Percentiles rank a stretch among this genome's conserved stretches.
Conservation (phyloP, 176 grass and related monocot species). For the Dactylis glomerata region DNA sequence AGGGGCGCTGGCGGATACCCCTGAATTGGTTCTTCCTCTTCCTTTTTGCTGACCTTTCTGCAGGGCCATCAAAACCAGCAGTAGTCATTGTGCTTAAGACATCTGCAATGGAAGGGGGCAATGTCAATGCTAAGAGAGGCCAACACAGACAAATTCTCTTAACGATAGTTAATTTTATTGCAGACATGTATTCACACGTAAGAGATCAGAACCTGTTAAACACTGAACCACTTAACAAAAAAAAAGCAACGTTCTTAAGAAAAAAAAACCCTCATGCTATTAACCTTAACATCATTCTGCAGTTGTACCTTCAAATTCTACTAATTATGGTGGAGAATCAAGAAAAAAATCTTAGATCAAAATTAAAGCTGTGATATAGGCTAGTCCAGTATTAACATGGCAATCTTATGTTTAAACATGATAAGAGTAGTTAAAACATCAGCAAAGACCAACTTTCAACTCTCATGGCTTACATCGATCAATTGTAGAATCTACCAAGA, state of each 20-base stretch:
- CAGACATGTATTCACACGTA: neutral
- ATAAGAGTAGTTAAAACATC: no score
- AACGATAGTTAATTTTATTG: neutral
- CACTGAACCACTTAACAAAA: neutral
- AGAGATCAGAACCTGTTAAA: conserved; percentile 10
- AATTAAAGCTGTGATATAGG: no score
- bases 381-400: no score
- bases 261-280: neutral
- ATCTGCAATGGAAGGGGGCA: conserved; percentile 38
- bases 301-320: neutral
- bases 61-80: conserved; percentile 44
- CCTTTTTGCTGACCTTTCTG: conserved; percentile 56
- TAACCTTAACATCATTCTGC: neutral
- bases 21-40: conserved; percentile 94
- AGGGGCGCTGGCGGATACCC: conserved; percentile 93
- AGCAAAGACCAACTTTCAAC: no score
- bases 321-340: neutral
- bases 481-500: neutral
- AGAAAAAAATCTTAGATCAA: neutral
- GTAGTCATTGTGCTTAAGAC: conserved; percentile 40
- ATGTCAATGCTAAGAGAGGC: neutral
- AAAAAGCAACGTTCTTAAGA: neutral
- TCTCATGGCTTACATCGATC: no score
- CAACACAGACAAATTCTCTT: neutral
- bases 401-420: no score